Conservation (phyloP, 148 eudicot species). For the Pharnaceum exiguum region DNA sequence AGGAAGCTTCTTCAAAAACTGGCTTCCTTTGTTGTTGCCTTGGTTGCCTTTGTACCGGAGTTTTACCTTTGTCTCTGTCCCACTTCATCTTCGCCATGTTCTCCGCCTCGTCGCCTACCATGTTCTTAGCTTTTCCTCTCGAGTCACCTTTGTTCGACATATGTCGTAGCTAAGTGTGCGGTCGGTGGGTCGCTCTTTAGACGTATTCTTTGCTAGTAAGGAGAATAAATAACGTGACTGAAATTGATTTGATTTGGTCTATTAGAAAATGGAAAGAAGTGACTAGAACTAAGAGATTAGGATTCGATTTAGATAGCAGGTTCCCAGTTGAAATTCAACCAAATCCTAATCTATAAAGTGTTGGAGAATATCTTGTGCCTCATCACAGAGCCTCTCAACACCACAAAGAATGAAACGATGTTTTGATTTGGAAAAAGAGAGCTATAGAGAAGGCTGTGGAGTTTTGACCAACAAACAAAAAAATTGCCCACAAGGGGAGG, state of each 20-base stretch:
- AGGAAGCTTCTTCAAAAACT: slow-evolving; percentile 53
- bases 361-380: slow-evolving; percentile 10
- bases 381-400: slow-evolving; percentile 12
- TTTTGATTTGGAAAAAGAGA: not conserved
- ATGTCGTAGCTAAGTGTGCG: too few species aligned
- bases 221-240: too few species aligned
- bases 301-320: slow-evolving; percentile 26
- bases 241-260: not conserved
- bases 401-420: not conserved
- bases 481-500: too few species aligned
- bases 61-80: slow-evolving; percentile 11
- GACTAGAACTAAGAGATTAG: not conserved
- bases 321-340: slow-evolving; percentile 20
- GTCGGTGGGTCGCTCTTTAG: not conserved
- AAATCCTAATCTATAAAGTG: not conserved
- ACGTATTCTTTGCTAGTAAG: not conserved
- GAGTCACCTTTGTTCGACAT: slow-evolving; percentile 7
- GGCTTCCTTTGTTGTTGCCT: slow-evolving; percentile 44
- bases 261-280: not conserved
- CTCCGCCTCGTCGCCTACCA: slow-evolving; percentile 2
- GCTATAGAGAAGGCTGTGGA: not conserved
- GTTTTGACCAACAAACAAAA: too few species aligned
- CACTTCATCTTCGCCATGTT: slow-evolving; percentile 4
- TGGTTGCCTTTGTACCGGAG: not conserved
- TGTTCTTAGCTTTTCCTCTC: slow-evolving; percentile 14